Conservation (phyloP, 768 basidiomycete genomes). For the Lactarius pseudohatsudake region DNA sequence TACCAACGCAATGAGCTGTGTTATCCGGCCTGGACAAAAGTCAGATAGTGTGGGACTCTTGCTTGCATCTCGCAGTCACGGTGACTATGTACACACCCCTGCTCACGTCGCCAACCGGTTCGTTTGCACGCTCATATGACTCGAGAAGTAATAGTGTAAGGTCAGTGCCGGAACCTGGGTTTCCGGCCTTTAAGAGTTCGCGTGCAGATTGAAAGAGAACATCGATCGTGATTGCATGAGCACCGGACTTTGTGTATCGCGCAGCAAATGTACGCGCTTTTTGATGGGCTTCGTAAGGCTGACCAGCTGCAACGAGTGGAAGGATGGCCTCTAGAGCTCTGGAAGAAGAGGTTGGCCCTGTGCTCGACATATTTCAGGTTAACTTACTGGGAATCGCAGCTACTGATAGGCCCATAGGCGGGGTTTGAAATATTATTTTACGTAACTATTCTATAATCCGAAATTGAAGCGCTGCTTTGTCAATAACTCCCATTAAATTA, state of each 20-base stretch:
- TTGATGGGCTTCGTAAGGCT: conserved; percentile 91
- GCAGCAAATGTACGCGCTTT: conserved; percentile 95
- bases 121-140: conserved; percentile 75
- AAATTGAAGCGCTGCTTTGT: background rate
- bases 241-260: conserved; percentile 75
- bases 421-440: background rate
- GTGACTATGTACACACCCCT: conserved; percentile 55
- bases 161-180: conserved; percentile 90
- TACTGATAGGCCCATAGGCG: too few relatives aligned
- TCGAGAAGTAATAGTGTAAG: conserved; percentile 77
- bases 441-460: background rate
- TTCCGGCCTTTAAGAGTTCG: conserved; percentile 84
- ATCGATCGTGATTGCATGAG: conserved; percentile 86
- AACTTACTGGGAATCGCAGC: background rate
- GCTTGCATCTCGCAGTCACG: background rate
- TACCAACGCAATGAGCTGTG: conserved; percentile 86
- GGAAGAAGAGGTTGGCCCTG: conserved; percentile 44
- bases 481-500: background rate
- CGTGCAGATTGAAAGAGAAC: conserved; percentile 89
- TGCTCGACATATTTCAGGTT: conserved; percentile 13
- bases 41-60: background rate
- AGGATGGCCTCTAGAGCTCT: conserved; percentile 74
- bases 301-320: conserved; percentile 66
- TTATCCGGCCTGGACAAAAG: conserved; percentile 64
- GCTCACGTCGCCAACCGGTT: conserved; percentile 71